A percentile compares a stretch with the other conserved stretches of the same genome.
Evolutionary conservation across 345 rosid genomes (phyloP).

Genomic region (Hibiscus tridactylites): DNA sequence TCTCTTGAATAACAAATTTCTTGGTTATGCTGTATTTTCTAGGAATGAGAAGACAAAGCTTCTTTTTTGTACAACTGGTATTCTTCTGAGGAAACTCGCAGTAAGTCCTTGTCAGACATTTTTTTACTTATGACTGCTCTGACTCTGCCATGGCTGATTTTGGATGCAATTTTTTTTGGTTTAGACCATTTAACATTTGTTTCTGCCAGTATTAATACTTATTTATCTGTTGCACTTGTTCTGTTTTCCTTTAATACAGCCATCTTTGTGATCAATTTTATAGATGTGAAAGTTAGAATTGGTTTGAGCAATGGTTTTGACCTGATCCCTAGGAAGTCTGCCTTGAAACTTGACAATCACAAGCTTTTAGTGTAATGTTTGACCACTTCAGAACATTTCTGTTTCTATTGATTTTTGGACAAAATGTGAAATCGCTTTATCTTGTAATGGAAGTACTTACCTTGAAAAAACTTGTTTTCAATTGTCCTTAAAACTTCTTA

Average conservation of each 20-base stretch:
- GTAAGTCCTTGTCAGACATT: slow-evolving; percentile 28
- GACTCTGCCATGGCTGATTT: neutral
- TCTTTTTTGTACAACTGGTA: slow-evolving; percentile 91
- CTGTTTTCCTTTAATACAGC: neutral
- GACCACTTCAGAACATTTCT: neutral
- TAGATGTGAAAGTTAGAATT: neutral
- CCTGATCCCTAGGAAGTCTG: neutral
- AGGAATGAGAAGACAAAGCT: slow-evolving; percentile 89
- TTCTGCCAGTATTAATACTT: neutral
- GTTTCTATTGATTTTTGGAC: neutral
- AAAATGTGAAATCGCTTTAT: neutral
- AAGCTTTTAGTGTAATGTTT: neutral
- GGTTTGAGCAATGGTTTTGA: neutral
- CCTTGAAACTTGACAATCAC: neutral
- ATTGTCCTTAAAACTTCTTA: neutral
- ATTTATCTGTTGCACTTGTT: neutral
- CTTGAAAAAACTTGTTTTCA: neutral
- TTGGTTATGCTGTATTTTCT: slow-evolving; percentile 20
- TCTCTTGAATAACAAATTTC: neutral
- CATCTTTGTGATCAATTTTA: neutral
- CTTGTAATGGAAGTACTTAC: neutral
- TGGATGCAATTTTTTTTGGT: neutral
- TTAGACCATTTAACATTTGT: neutral
- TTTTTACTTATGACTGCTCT: neutral
- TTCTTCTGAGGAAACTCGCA: slow-evolving; percentile 75